Evolutionary conservation across 208 protist genomes (phyloP).

Genomic region (Tritrichomonas musculus): DNA sequence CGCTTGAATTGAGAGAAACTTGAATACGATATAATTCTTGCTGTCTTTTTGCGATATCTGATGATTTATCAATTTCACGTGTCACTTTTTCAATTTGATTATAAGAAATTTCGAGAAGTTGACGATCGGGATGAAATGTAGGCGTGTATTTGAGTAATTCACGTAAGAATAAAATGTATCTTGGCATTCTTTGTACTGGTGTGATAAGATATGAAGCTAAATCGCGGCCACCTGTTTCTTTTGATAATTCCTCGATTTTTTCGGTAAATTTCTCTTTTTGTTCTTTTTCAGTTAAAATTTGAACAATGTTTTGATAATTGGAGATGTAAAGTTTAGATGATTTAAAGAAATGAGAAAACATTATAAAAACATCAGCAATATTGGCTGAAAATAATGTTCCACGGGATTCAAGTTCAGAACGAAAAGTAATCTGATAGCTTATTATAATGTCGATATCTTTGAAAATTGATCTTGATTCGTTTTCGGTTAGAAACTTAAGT

Average conservation of each 20-base stretch:
- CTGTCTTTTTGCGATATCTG: background rate
- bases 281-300: background rate
- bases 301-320: background rate
- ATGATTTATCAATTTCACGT: background rate
- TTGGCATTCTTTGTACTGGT: conserved; percentile 34
- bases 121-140: background rate
- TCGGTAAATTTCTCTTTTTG: background rate
- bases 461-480: background rate
- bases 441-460: background rate
- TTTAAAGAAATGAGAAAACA: background rate
- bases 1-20: too few species aligned
- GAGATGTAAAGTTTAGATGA: background rate
- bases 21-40: too few species aligned
- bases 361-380: background rate
- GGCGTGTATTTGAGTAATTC: conserved; percentile 36
- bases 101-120: background rate
- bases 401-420: background rate
- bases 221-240: background rate
- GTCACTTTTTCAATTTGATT: background rate
- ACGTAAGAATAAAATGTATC: conserved; percentile 36
- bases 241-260: background rate
- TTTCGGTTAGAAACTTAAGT: background rate
- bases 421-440: background rate
- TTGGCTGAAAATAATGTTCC: background rate
- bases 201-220: conserved; percentile 31